Conservation (phyloP, 2,329 filamentous ascomycete genomes). For the Alternaria viburni region DNA sequence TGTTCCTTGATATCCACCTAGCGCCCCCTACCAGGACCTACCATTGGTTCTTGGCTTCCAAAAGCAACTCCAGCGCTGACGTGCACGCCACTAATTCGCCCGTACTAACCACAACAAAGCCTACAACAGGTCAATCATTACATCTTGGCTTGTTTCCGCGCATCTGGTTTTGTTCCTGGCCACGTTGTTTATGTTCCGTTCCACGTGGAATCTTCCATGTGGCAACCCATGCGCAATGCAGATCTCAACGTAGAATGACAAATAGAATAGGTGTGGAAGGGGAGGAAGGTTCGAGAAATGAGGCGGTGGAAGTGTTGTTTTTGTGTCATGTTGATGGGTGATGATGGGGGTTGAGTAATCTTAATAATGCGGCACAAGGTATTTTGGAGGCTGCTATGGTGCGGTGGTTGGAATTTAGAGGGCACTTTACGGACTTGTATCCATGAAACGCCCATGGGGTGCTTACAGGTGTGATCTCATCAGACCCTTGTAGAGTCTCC, state of each 20-base stretch:
- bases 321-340: background rate
- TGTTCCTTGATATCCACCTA: background rate
- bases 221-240: background rate
- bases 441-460: background rate
- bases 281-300: background rate
- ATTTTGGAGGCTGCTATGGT: background rate
- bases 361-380: background rate
- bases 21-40: background rate
- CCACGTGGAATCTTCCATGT: background rate
- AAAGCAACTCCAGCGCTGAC: background rate
- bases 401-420: background rate
- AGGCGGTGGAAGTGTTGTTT: background rate
- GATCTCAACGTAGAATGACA: slow-evolving; percentile 1
- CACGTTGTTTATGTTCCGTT: slow-evolving; percentile 3
- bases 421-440: background rate
- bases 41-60: background rate
- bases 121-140: background rate
- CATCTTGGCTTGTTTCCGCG: background rate
- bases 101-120: background rate
- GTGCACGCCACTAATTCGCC: background rate
- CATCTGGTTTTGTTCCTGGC: background rate
- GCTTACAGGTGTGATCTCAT: background rate
- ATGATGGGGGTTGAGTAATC: background rate
- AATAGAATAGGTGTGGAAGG: background rate
- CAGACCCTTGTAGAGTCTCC: background rate